Evolutionary conservation across 2,329 filamentous ascomycete genomes (phyloP).

Genomic region (Furcasterigmium sp.): DNA sequence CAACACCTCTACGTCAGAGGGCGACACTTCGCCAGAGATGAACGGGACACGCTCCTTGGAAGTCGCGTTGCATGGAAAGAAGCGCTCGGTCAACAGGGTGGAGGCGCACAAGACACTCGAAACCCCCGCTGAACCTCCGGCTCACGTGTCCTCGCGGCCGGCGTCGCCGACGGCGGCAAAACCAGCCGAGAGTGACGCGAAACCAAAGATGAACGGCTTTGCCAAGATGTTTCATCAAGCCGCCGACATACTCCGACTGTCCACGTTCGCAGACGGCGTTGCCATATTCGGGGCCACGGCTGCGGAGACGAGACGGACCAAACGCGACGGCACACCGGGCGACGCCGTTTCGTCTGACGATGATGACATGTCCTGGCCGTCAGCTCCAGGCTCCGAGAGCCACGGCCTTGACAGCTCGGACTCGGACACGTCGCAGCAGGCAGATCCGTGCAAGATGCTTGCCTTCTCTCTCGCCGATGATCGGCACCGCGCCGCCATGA

Average conservation of each 20-base stretch:
- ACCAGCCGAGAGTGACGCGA: neutral
- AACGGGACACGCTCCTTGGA: too few relatives aligned
- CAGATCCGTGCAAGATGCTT: constrained; percentile 21
- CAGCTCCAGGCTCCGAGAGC: constrained; percentile 15
- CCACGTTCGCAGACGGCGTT: constrained; percentile 24
- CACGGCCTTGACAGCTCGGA: constrained; percentile 21
- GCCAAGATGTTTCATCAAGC: constrained; percentile 20
- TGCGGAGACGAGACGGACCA: constrained; percentile 6
- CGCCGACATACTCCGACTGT: constrained; percentile 20
- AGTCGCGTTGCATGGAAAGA: too few relatives aligned
- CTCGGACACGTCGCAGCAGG: constrained; percentile 18
- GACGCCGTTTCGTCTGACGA: constrained; percentile 8
- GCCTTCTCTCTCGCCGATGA: constrained; percentile 21
- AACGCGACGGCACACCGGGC: constrained; percentile 4
- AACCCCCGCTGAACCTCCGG: neutral
- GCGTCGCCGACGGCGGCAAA: too few relatives aligned
- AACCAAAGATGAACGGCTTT: constrained; percentile 14
- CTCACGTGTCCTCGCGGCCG: too few relatives aligned
- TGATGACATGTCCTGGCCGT: constrained; percentile 11
- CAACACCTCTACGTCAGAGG: too few relatives aligned
- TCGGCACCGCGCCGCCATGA: constrained; percentile 16
- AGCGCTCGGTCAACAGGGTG: neutral
- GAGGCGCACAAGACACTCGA: neutral
- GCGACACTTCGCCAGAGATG: too few relatives aligned
- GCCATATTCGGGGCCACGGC: constrained; percentile 23